Percentiles rank a stretch among this genome's conserved stretches.
Evolutionary conservation across 1,284 basidiomycete genomes (phyloP).

Genomic region (Pseudozyma hubeiensis): DNA sequence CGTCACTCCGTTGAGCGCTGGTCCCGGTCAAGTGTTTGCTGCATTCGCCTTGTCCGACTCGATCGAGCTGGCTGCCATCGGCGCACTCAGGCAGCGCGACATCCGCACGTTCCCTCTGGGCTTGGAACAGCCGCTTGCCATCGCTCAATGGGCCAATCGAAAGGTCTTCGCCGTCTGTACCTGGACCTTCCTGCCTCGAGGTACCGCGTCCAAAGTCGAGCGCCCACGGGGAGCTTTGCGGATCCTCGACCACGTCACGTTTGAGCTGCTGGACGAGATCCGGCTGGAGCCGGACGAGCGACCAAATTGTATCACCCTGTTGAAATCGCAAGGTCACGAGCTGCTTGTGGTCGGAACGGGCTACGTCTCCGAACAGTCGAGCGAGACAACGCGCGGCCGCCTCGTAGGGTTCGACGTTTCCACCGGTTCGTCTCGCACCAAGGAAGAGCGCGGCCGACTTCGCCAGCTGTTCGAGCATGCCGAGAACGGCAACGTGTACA

Average conservation of each 20-base stretch:
- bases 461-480: constrained; percentile 40
- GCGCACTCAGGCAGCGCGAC: constrained; percentile 63
- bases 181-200: constrained; percentile 48
- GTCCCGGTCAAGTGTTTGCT: constrained; percentile 22
- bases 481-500: constrained; percentile 63
- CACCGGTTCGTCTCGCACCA: constrained; percentile 26
- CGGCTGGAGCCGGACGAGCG: constrained; percentile 55
- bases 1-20: constrained; percentile 42
- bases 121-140: constrained; percentile 66
- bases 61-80: constrained; percentile 60
- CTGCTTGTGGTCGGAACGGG: constrained; percentile 62
- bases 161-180: constrained; percentile 46
- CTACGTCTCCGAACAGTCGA: constrained; percentile 23
- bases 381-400: constrained; percentile 52
- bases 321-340: constrained; percentile 23
- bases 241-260: constrained; percentile 25
- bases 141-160: constrained; percentile 51
- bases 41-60: constrained; percentile 46
- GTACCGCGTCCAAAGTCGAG: constrained; percentile 16
- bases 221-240: constrained; percentile 29
- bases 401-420: constrained; percentile 49
- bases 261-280: constrained; percentile 33
- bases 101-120: constrained; percentile 66
- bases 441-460: constrained; percentile 26
- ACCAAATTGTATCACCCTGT: constrained; percentile 53